These are phyloP conservation scores for Dictyostelium citrinum DNA, from an alignment of 78 protist species.

Conservation along the genomic window DNA sequence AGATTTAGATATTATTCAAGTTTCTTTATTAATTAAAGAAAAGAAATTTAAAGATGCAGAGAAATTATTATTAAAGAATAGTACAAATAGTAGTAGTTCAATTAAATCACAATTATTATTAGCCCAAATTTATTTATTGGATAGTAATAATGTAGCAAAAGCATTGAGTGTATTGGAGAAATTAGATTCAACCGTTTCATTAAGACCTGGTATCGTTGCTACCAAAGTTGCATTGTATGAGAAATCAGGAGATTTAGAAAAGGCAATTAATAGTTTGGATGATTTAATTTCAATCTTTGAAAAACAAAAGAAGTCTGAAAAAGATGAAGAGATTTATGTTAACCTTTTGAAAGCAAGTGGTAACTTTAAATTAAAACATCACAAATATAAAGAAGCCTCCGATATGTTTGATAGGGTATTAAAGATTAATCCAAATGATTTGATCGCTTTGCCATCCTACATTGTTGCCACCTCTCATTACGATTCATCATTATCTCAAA, in stretches of 20 bases:
- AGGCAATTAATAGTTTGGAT: constrained; percentile 27
- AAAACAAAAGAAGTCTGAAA: constrained; percentile 4
- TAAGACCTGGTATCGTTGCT: constrained; percentile 49
- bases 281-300: background rate
- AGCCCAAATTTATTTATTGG: constrained; percentile 40
- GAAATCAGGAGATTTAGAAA: constrained; percentile 44
- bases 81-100: background rate
- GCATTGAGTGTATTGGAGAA: constrained; percentile 18
- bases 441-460: constrained; percentile 50
- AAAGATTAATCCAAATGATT: constrained; percentile 54
- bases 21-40: constrained; percentile 12
- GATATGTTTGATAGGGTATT: constrained; percentile 34
- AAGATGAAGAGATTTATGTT: constrained; percentile 24
- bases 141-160: background rate
- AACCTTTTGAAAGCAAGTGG: constrained; percentile 29
- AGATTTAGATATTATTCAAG: constrained; percentile 24
- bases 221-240: constrained; percentile 59
- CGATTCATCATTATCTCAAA: constrained; percentile 60
- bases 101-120: background rate
- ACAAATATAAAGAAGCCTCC: constrained; percentile 58
- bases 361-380: constrained; percentile 70
- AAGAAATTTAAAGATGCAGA: constrained; percentile 71
- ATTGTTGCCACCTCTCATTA: constrained; percentile 65
- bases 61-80: background rate
- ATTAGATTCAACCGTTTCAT: background rate